Evolutionary conservation across 768 basidiomycete species (phyloP).

Genomic region (Astraeus odoratus): DNA sequence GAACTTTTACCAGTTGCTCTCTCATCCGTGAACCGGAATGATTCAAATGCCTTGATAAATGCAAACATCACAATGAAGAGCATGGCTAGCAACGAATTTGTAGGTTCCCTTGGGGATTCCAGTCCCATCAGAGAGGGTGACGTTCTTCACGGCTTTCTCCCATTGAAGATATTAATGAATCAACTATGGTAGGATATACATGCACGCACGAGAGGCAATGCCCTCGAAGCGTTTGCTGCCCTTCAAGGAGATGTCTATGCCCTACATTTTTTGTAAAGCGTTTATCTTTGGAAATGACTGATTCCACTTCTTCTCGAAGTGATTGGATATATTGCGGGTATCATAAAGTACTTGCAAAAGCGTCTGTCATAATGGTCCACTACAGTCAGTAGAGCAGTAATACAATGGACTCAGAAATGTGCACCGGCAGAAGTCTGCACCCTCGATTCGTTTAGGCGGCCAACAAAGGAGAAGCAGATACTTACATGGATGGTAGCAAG

Average conservation of each 20-base stretch:
- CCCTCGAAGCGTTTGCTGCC: slow-evolving; percentile 30
- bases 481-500: slow-evolving; percentile 14
- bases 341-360: slow-evolving; percentile 29
- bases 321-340: slow-evolving; percentile 28
- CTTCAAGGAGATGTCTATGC: slow-evolving; percentile 36
- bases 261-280: slow-evolving; percentile 25
- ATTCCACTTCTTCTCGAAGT: slow-evolving; percentile 34
- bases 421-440: neutral
- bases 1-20: too few species aligned
- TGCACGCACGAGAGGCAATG: slow-evolving; percentile 14
- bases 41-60: slow-evolving; percentile 18
- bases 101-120: slow-evolving; percentile 29
- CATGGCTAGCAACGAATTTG: slow-evolving; percentile 17
- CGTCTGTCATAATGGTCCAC: too few species aligned
- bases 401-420: neutral
- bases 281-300: slow-evolving; percentile 17
- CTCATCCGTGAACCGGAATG: too few species aligned
- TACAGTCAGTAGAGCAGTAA: neutral
- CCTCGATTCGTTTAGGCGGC: neutral
- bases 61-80: slow-evolving; percentile 13
- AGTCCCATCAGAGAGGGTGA: slow-evolving; percentile 34
- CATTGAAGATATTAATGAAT: neutral
- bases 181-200: neutral
- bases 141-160: slow-evolving; percentile 25
- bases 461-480: neutral